Percentiles rank a stretch among this genome's conserved stretches.
Conservation (phyloP, 2,329 filamentous ascomycete species). For the Calonectria hongkongensis region DNA sequence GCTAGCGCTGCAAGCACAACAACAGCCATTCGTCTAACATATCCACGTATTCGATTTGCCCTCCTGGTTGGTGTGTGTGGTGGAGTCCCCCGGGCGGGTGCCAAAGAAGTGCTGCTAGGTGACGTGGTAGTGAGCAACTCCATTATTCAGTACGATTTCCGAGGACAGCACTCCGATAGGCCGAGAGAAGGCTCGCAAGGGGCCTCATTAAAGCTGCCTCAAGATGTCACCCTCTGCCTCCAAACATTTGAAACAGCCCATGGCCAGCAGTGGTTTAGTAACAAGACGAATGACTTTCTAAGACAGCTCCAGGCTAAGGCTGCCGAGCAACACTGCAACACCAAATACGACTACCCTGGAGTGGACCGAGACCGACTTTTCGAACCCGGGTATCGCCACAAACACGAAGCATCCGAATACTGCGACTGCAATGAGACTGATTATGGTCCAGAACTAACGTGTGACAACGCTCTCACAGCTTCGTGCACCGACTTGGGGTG, state of each 20-base stretch:
- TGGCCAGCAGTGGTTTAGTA: neutral
- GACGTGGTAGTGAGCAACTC: constrained; percentile 20
- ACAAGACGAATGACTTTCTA: neutral
- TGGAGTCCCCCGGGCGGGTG: neutral
- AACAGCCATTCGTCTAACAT: neutral
- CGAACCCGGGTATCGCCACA: constrained; percentile 14
- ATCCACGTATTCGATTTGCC: neutral
- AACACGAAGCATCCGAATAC: neutral
- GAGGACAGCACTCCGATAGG: neutral
- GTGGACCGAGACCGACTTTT: neutral
- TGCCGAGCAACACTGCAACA: neutral
- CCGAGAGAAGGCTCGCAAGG: neutral
- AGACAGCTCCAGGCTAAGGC: neutral
- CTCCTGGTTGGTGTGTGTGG: neutral
- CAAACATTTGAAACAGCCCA: neutral
- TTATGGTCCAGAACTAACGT: neutral
- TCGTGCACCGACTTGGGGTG: constrained; percentile 3
- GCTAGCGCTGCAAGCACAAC: constrained; percentile 10
- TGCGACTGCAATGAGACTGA: constrained; percentile 7
- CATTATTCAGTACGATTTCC: constrained; percentile 10
- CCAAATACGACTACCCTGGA: constrained; percentile 8
- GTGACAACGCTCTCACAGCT: neutral
- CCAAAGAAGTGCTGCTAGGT: constrained; percentile 13
- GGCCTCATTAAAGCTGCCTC: neutral
- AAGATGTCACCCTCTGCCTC: neutral